Percentiles rank a stretch among this genome's conserved stretches.
phyloP scores from a whole-genome alignment of 1,284 basidiomycete species.

The Pseudozyma pruni region DNA sequence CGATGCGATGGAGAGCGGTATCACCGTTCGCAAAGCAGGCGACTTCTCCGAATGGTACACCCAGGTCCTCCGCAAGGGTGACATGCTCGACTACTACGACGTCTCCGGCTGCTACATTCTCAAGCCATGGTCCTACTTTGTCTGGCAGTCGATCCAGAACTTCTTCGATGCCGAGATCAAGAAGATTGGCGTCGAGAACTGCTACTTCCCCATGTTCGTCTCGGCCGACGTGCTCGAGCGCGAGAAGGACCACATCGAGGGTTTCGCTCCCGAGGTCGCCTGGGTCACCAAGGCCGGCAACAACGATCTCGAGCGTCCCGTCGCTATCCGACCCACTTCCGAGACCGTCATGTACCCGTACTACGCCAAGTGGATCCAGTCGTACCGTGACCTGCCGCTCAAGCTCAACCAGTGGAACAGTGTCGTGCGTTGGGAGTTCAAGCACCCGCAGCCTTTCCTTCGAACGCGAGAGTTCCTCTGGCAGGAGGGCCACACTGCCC shows the following conservation, averaged over 20 bases:
- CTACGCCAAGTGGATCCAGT: conserved; percentile 98
- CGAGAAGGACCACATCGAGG: conserved; percentile 99
- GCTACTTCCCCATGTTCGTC: conserved; percentile 99
- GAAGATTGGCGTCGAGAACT: conserved; percentile 93
- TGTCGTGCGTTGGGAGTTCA: conserved; percentile 99
- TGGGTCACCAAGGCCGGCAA: conserved; percentile 97
- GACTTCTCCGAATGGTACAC: conserved; percentile 68
- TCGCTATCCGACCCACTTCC: conserved; percentile 96
- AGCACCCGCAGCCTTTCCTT: conserved; percentile 97
- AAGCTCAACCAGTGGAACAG: conserved; percentile 99
- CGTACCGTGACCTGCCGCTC: conserved; percentile 93
- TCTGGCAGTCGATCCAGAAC: conserved; percentile 93
- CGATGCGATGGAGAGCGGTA: conserved; percentile 66
- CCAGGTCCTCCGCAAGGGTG: conserved; percentile 94
- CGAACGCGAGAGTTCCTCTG: conserved; percentile 99
- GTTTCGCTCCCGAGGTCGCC: conserved; percentile 99
- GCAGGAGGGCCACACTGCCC: conserved; percentile 99
- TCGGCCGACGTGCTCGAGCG: conserved; percentile 90
- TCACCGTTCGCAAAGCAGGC: conserved; percentile 65
- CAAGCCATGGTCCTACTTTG: conserved; percentile 94
- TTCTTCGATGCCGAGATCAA: conserved; percentile 76
- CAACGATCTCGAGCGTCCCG: conserved; percentile 94
- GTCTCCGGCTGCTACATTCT: conserved; percentile 99
- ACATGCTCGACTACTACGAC: conserved; percentile 99
- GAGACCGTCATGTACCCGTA: conserved; percentile 98